Base-by-base conservation (phyloP, 257 asterid species). In the Vinca minor region DNA sequence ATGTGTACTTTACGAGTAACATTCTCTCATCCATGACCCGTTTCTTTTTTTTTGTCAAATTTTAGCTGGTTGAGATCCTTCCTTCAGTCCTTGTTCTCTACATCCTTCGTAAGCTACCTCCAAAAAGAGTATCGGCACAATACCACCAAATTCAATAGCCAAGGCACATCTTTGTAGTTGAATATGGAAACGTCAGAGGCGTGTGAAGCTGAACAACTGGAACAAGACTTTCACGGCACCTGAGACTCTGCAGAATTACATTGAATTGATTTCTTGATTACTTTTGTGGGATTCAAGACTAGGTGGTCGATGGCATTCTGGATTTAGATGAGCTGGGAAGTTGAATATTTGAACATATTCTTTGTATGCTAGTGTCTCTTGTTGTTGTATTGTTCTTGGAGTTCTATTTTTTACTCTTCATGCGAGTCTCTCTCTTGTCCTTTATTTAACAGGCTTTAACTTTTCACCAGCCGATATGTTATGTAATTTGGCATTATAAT, bases 71-170 rank as follows among this genome's bases (percentile, higher is more conserved):
- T 25, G 94, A 85, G 80, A 83, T 85, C 65, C 87, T 85, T 68
- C 94, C 94, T 36, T 81, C 94, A 8, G 94, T 86, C 28, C 90
- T 85, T n/a, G 94, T 85, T 31, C 77, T 85, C 70, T 85, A 71
- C 76, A 85, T 85, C 68, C 77, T 85, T 28, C 87, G 90, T 54
- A 85, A 85, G 79, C 77, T 85, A 54, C 94, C 94, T 38, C 87
- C 94, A 11, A 83, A 76, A 71, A 70, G 83, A 69, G 63, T 64
- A 63, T 77, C 86, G 4, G 84, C 86, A 5, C 85, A 81, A 64
- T 83, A 85, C 73, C 94, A 85, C 42, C 86, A 84, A 4, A 85
- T 85, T 55, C 81, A 67, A 21, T 83, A 81, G 49, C 49, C 64
- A 59, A 11, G 20, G 21, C 15, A 9, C 20, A 21, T 2, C 59